These are phyloP conservation scores for Sphagnurus paluster DNA, from an alignment of 1,284 basidiomycete genomes.

Conservation along the genomic window DNA sequence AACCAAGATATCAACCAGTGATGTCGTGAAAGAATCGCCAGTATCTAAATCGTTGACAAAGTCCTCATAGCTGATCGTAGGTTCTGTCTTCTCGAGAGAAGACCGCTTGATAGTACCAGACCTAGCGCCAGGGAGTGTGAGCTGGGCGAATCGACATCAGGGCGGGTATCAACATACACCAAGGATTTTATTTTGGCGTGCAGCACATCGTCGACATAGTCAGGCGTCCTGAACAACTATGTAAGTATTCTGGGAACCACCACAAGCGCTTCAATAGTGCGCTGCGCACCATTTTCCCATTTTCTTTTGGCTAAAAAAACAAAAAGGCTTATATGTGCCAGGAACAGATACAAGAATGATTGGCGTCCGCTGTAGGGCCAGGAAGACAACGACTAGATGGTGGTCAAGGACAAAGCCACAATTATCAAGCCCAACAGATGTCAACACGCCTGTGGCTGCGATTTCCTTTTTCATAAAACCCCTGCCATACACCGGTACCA, in stretches of 20 bases:
- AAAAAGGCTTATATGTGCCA: slow-evolving; percentile 15
- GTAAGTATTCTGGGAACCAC: slow-evolving; percentile 8
- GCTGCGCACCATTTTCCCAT: slow-evolving; percentile 47
- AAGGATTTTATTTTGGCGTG: slow-evolving; percentile 67
- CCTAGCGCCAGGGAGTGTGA: slow-evolving; percentile 37
- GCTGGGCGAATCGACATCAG: slow-evolving; percentile 2
- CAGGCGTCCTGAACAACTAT: slow-evolving; percentile 53
- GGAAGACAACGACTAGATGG: slow-evolving; percentile 22
- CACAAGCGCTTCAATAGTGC: slow-evolving; percentile 12
- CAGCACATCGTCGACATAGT: slow-evolving; percentile 68
- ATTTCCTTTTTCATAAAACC: slow-evolving; percentile 18
- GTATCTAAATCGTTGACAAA: slow-evolving; percentile 72
- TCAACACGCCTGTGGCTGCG: slow-evolving; percentile 31
- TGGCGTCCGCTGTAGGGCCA: slow-evolving; percentile 12
- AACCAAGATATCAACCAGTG: slow-evolving; percentile 68
- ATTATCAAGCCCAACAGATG: slow-evolving; percentile 30
- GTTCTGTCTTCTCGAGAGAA: slow-evolving; percentile 57
- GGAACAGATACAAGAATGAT: slow-evolving; percentile 11
- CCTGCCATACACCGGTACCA: too few relatives aligned
- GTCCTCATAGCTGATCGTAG: slow-evolving; percentile 62
- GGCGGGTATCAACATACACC: slow-evolving; percentile 51
- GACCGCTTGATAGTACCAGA: slow-evolving; percentile 65
- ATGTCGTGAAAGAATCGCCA: slow-evolving; percentile 73
- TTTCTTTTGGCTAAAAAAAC: slow-evolving; percentile 24
- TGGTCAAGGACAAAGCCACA: slow-evolving; percentile 31